A percentile compares a stretch with the other conserved stretches of the same genome.
These are phyloP conservation scores for Chenopodium berlandieri DNA, from an alignment of 148 eudicot genomes.

Conservation along the genomic window DNA sequence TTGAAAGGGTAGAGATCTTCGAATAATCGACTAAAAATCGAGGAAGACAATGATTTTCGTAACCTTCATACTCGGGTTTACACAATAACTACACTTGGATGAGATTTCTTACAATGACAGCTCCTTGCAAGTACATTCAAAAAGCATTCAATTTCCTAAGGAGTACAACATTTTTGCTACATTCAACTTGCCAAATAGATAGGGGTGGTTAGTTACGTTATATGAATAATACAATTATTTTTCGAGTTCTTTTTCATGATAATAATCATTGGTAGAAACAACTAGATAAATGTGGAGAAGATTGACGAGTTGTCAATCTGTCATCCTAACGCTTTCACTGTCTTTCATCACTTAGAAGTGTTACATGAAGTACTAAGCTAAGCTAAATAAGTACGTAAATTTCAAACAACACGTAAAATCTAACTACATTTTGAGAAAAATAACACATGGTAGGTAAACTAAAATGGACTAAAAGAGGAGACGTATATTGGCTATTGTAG, in stretches of 20 bases:
- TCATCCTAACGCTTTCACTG: neutral
- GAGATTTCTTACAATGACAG: neutral
- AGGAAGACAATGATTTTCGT: neutral
- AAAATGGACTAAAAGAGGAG: constrained; percentile 1
- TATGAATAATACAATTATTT: no score
- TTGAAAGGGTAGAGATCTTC: neutral
- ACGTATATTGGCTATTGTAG: neutral
- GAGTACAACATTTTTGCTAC: no score
- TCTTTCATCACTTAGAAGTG: neutral
- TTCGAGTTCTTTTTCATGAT: neutral
- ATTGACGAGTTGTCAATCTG: neutral
- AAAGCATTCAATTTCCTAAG: neutral
- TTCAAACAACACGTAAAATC: neutral
- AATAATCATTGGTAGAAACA: neutral
- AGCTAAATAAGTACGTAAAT: constrained; percentile 10
- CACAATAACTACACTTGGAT: neutral
- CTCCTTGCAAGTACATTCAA: neutral
- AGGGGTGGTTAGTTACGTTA: neutral
- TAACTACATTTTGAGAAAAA: neutral
- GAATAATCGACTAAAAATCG: neutral
- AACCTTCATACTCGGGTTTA: neutral
- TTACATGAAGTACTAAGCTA: neutral
- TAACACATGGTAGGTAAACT: neutral
- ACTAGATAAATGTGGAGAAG: neutral
- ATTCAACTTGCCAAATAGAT: neutral